Percentiles rank a stretch among this genome's conserved stretches.
phyloP scores from a whole-genome alignment of 2,329 filamentous ascomycete genomes.

The Colletotrichum eleusines region DNA sequence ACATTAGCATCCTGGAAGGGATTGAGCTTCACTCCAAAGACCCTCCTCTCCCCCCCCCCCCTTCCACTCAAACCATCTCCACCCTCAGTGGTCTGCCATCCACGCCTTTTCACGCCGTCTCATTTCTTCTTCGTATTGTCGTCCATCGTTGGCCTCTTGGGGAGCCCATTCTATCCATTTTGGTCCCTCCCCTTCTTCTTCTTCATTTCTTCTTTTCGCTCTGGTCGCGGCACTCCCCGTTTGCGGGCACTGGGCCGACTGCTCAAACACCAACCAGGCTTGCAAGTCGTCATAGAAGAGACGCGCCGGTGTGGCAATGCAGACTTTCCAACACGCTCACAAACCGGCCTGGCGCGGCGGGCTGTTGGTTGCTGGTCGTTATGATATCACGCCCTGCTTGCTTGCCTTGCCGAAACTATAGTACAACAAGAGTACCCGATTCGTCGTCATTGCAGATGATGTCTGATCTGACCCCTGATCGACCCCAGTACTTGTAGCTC shows the following conservation, averaged over 20 bases:
- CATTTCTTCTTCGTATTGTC: conserved; percentile 41
- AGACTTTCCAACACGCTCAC: not conserved
- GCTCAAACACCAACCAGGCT: not conserved
- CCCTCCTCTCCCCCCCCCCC: conserved; percentile 20
- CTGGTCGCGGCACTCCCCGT: conserved; percentile 7
- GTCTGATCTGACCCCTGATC: conserved; percentile 28
- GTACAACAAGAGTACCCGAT: not conserved
- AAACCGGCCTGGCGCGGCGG: not conserved
- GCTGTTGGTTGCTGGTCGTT: conserved; percentile 9
- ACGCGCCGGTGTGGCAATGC: not conserved
- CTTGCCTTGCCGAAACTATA: not conserved
- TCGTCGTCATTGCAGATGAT: conserved; percentile 29
- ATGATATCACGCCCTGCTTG: conserved; percentile 31
- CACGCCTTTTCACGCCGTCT: conserved; percentile 26
- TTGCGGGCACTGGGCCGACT: not conserved
- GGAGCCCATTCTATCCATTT: conserved; percentile 12
- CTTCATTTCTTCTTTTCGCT: not conserved
- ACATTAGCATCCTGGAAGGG: not conserved
- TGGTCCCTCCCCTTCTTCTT: not conserved
- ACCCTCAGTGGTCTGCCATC: conserved; percentile 36
- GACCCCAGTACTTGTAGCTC: conserved; percentile 9
- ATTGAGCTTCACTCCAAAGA: conserved; percentile 20
- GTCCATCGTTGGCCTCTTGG: conserved; percentile 2
- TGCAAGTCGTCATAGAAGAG: not conserved
- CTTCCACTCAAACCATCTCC: conserved; percentile 33